Percentiles rank a stretch among this genome's conserved stretches.
phyloP scores from a whole-genome alignment of 2,329 filamentous ascomycete species.

The Pseudocercospora ulei region DNA sequence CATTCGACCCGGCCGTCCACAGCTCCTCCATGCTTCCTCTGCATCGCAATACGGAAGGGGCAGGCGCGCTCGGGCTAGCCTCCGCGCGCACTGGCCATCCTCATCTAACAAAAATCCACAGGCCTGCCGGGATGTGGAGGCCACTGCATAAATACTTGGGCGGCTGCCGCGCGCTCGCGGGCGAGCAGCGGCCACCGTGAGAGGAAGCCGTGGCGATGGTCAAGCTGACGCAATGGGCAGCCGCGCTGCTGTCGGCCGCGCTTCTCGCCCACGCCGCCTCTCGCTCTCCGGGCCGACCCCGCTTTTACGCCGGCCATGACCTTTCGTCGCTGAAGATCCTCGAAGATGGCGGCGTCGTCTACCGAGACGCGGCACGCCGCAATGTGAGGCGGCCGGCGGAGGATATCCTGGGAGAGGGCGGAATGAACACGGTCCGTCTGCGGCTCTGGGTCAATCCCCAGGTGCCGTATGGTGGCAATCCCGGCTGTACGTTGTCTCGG shows the following conservation, averaged over 20 bases:
- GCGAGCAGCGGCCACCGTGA: no score
- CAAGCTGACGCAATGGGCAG: no score
- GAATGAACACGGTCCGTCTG: constrained; percentile 34
- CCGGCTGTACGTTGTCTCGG: constrained; percentile 14
- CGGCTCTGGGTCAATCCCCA: constrained; percentile 30
- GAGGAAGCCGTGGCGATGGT: no score
- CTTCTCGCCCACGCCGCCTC: not conserved
- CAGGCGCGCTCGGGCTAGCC: no score
- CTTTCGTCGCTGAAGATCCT: constrained; percentile 35
- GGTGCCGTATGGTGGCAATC: constrained; percentile 25
- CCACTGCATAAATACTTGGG: no score
- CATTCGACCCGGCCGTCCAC: no score
- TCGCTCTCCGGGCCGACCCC: constrained; percentile 14
- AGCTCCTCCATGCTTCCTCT: no score
- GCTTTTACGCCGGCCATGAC: constrained; percentile 37
- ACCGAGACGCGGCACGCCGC: constrained; percentile 34
- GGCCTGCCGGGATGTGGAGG: no score
- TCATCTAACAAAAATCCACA: no score
- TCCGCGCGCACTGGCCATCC: no score
- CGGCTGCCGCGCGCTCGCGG: no score
- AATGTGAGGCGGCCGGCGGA: constrained; percentile 35
- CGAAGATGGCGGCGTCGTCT: constrained; percentile 34
- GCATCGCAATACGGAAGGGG: no score
- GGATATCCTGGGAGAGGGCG: constrained; percentile 33
- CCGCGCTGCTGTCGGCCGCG: not conserved